These are phyloP conservation scores for Senna siamea DNA, from an alignment of 306 rosid genomes.

Conservation along the genomic window DNA sequence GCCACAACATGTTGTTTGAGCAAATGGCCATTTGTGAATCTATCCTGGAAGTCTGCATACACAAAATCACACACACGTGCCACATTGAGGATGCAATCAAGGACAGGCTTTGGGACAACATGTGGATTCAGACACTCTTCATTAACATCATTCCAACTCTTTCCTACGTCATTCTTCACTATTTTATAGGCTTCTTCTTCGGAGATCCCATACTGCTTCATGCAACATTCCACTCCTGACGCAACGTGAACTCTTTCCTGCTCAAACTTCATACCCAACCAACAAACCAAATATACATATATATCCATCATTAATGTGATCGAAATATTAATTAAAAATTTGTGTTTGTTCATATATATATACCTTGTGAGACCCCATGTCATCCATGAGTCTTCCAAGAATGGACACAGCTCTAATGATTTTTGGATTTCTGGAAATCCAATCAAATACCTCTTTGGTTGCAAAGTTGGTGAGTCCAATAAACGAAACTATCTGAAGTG, in stretches of 20 bases:
- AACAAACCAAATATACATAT: not conserved
- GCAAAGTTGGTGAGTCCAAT: conserved; percentile 34
- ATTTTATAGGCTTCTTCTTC: conserved; percentile 15
- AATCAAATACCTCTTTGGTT: conserved; percentile 42
- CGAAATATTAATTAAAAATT: no score
- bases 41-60: conserved; percentile 40
- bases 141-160: conserved; percentile 52
- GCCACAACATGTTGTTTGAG: conserved; percentile 12
- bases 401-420: conserved; percentile 22
- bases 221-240: conserved; percentile 50
- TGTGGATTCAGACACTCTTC: conserved; percentile 37
- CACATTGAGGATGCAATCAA: conserved; percentile 43
- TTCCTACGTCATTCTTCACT: conserved; percentile 10
- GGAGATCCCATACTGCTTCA: conserved; percentile 30
- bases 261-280: conserved; percentile 35
- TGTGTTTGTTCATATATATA: no score
- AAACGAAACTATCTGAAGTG: not conserved
- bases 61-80: conserved; percentile 37
- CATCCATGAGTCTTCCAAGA: conserved; percentile 36
- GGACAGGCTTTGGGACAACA: conserved; percentile 36
- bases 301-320: no score
- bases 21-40: conserved; percentile 33
- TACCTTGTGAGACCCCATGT: conserved; percentile 48
- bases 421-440: conserved; percentile 37
- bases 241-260: conserved; percentile 46